Evolutionary conservation across 1,139 yeast species (phyloP), one percentile per base, ranked within the genome.

Genomic region (Pichiaceae sp.): DNA sequence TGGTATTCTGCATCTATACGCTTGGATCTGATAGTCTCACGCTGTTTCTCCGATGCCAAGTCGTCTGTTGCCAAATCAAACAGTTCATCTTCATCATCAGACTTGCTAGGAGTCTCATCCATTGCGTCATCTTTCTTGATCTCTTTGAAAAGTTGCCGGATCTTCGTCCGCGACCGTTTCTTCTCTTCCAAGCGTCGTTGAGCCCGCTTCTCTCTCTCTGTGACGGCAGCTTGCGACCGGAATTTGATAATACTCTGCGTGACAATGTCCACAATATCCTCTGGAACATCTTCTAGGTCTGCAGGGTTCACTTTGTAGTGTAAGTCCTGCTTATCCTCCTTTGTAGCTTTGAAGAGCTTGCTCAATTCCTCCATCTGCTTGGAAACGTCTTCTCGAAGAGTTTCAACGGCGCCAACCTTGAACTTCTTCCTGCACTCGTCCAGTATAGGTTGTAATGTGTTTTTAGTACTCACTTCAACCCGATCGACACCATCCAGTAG

Each of bases 211-310:
- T 69, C 70, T 42, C 68, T 67, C 45, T 81, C 89, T 25, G 74
- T 60, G 27, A 68, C 68, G 38, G 78, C 55, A 24, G 79, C 83
- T 37, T 69, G 70, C 9, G 81, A 66, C 48, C 91, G 60, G 52
- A 81, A 81, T 44, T 70, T 72, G 35, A 77, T 63, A 38, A 81
- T 73, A 43, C 77, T 81, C 41, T 68, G 68, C 31, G 70, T 70
- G 26, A 80, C 70, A 26, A 63, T 66, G n/a, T 75, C 79, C 33
- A 75, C 59, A 60, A 75, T 63, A 31, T 72, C 70, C 26, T 63
- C 60, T 2, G 89, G 87, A 5, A 81, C 71, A 48, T 78, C 89
- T 14, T 70, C 62, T 40, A 81, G 55, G 44, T 80, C 86, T 40
- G 63, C 62, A 17, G 70, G 62, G 51, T 81, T 85, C 17, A 81